These are phyloP conservation scores for Apiotrichum sp. DNA, from an alignment of 1,284 basidiomycete species.

Conservation along the genomic window DNA sequence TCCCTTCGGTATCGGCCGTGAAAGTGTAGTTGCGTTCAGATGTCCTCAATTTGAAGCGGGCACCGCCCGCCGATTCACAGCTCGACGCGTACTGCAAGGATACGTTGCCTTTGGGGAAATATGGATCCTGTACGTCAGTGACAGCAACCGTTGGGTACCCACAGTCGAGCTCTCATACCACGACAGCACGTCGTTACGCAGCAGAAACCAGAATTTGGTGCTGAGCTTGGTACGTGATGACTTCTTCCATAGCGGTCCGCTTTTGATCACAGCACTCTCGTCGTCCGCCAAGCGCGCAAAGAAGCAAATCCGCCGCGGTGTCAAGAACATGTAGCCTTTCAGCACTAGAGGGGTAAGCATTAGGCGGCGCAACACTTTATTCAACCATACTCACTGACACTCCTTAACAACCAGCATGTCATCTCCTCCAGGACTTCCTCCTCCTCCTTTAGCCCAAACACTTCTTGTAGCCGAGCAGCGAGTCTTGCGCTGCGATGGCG, in stretches of 20 bases:
- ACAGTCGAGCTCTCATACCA: conserved; percentile 93
- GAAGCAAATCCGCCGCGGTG: conserved; percentile 86
- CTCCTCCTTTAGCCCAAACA: conserved; percentile 72
- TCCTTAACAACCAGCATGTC: conserved; percentile 80
- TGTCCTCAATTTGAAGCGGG: conserved; percentile 69
- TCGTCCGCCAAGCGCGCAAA: conserved; percentile 88
- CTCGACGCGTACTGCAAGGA: conserved; percentile 86
- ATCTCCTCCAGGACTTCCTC: conserved; percentile 82
- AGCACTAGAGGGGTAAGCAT: conserved; percentile 57
- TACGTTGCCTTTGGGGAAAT: conserved; percentile 91
- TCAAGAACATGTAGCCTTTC: conserved; percentile 95
- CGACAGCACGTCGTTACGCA: conserved; percentile 86
- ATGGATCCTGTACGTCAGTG: conserved; percentile 63
- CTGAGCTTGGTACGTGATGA: conserved; percentile 77
- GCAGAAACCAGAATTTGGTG: conserved; percentile 87
- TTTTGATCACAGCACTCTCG: conserved; percentile 84
- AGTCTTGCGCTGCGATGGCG: conserved; percentile 62
- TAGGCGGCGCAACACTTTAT: background rate
- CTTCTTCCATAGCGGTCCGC: conserved; percentile 75
- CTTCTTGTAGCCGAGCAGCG: conserved; percentile 74
- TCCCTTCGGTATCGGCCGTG: conserved; percentile 69
- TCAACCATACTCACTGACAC: conserved; percentile 63
- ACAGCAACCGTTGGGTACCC: conserved; percentile 30
- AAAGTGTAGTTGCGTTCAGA: conserved; percentile 68
- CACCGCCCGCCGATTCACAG: conserved; percentile 70